These are phyloP conservation scores for Pestalotiopsis sp. DNA, from an alignment of 2,329 filamentous ascomycete genomes.

Conservation along the genomic window DNA sequence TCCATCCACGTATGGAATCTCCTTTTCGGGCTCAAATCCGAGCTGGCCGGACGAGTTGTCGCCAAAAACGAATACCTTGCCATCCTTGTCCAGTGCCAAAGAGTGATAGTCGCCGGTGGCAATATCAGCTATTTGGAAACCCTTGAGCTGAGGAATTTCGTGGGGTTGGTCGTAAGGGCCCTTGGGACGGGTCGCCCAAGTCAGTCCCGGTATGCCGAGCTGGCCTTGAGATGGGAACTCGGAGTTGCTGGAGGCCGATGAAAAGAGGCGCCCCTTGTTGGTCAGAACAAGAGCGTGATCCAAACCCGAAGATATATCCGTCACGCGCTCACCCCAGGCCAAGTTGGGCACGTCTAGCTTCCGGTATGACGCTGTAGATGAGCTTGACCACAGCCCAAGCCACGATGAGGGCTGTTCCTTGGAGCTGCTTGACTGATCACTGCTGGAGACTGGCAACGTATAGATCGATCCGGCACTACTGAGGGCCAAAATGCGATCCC, in stretches of 20 bases:
- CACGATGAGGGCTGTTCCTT: conserved; percentile 69
- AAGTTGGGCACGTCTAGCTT: conserved; percentile 67
- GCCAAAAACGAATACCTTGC: conserved; percentile 83
- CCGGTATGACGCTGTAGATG: conserved; percentile 67
- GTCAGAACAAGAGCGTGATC: conserved; percentile 89
- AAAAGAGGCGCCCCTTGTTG: conserved; percentile 82
- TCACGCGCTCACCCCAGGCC: conserved; percentile 71
- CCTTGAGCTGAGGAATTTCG: conserved; percentile 72
- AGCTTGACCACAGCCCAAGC: conserved; percentile 71
- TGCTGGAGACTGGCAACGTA: conserved; percentile 76
- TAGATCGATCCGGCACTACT: conserved; percentile 78
- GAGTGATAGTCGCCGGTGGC: conserved; percentile 89
- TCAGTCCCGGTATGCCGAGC: conserved; percentile 81
- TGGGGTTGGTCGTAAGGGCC: conserved; percentile 83
- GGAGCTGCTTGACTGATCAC: conserved; percentile 67
- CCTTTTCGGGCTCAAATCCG: conserved; percentile 72
- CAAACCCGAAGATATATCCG: conserved; percentile 74
- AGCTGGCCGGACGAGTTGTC: conserved; percentile 92
- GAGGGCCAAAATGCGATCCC: conserved; percentile 81
- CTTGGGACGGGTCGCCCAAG: conserved; percentile 74
- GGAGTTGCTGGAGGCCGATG: conserved; percentile 78
- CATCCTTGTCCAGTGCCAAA: conserved; percentile 73
- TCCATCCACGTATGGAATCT: conserved; percentile 64
- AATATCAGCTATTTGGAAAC: conserved; percentile 72
- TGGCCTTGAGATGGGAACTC: conserved; percentile 83